Evolutionary conservation across 2,329 filamentous ascomycete species (phyloP).

Genomic region (Thermomyces lanuginosus): DNA sequence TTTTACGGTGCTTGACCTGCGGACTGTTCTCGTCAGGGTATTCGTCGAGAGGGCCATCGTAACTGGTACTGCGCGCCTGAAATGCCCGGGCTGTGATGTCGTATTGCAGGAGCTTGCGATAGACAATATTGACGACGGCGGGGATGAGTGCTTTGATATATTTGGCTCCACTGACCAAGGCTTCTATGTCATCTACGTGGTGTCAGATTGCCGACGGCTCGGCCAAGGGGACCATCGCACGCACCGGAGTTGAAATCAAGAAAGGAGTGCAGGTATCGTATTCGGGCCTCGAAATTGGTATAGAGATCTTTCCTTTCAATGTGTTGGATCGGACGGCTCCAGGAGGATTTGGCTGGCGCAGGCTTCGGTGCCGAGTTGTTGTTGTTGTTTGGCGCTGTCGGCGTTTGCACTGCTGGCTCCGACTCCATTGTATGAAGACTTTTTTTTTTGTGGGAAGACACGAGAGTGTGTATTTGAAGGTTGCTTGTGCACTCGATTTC

Average conservation of each 20-base stretch:
- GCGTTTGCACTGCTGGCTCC: too few species aligned
- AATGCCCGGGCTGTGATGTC: constrained; percentile 71
- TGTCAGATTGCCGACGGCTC: constrained; percentile 6
- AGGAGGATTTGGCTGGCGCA: not conserved
- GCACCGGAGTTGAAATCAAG: constrained; percentile 57
- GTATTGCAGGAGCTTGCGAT: constrained; percentile 63
- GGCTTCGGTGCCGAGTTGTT: not conserved
- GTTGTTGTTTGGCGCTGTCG: too few species aligned
- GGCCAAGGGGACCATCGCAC: constrained; percentile 14
- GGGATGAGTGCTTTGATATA: constrained; percentile 73
- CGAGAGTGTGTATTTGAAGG: too few species aligned
- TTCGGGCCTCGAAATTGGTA: constrained; percentile 50
- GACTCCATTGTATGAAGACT: too few species aligned
- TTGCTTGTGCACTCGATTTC: too few species aligned
- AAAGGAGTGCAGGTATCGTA: constrained; percentile 59
- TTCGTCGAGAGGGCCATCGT: constrained; percentile 50
- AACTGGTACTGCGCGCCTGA: constrained; percentile 42
- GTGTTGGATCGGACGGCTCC: constrained; percentile 32
- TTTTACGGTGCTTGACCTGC: constrained; percentile 61
- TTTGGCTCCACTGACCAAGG: constrained; percentile 51
- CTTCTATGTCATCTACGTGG: constrained; percentile 50
- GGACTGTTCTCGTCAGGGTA: constrained; percentile 51
- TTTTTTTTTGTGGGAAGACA: too few species aligned
- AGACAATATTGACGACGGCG: constrained; percentile 68
- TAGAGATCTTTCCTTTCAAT: constrained; percentile 56